Conservation (phyloP, 768 basidiomycete genomes). For the Pisolithus microcarpus region DNA sequence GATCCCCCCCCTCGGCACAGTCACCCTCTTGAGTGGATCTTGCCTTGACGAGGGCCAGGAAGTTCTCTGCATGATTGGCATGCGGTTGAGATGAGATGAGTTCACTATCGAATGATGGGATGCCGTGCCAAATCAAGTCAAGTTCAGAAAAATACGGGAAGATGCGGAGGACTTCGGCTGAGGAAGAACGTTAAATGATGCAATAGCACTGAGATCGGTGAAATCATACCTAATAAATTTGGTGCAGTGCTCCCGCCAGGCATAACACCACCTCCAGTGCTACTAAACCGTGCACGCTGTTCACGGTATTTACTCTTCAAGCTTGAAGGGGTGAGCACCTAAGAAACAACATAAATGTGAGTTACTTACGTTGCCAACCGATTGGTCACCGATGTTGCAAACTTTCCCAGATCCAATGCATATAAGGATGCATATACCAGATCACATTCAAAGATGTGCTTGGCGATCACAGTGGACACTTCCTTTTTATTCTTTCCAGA, state of each 20-base stretch:
- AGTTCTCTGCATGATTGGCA: background rate
- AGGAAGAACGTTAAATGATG: background rate
- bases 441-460: constrained; percentile 2
- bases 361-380: background rate
- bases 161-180: background rate
- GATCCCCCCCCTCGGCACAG: background rate
- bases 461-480: background rate
- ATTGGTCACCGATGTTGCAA: background rate
- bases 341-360: background rate
- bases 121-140: background rate
- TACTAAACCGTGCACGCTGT: background rate
- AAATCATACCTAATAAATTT: background rate
- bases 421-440: background rate
- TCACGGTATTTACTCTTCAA: constrained; percentile 3
- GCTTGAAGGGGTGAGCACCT: background rate
- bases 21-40: background rate
- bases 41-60: background rate
- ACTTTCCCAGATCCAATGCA: background rate
- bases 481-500: constrained; percentile 6
- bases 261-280: background rate
- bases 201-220: background rate
- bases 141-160: constrained; percentile 4
- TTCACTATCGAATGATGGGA: background rate
- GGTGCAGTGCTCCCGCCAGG: background rate
- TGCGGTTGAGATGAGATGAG: background rate